These are phyloP conservation scores for Rubia peregrina DNA, from an alignment of 305 asterid genomes.

Conservation along the genomic window DNA sequence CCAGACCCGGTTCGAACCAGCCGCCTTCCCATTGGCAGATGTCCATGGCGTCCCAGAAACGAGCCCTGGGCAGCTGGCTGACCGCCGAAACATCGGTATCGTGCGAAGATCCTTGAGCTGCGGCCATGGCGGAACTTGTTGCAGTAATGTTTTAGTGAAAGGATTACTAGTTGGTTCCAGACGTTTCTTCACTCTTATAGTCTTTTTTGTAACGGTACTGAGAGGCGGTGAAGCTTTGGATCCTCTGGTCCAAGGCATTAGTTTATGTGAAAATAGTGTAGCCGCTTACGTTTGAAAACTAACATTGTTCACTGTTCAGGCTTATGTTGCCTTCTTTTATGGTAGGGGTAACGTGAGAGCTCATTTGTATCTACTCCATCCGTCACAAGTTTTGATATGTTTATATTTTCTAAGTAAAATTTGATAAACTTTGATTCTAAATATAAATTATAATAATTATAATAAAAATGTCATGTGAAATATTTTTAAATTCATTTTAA, in stretches of 20 bases:
- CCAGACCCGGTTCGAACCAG: conserved; percentile 44
- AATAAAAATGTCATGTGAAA: too few relatives aligned
- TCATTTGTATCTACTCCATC: too few relatives aligned
- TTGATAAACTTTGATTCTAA: too few relatives aligned
- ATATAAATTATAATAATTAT: too few relatives aligned
- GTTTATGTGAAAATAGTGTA: not conserved
- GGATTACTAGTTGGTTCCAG: not conserved
- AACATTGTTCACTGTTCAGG: too few relatives aligned
- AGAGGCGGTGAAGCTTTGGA: conserved; percentile 8
- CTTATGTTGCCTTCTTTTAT: too few relatives aligned
- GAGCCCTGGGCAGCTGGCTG: conserved; percentile 20
- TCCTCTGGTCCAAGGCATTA: not conserved
- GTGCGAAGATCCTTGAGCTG: conserved; percentile 10
- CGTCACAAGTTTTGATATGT: too few relatives aligned
- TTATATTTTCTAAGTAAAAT: too few relatives aligned
- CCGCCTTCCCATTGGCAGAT: conserved; percentile 40
- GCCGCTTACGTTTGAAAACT: too few relatives aligned
- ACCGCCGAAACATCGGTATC: not conserved
- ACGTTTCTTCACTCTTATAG: not conserved
- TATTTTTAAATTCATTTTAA: too few relatives aligned
- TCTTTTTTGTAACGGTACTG: not conserved
- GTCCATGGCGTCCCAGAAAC: conserved; percentile 42
- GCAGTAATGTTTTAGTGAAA: not conserved
- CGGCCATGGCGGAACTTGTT: not conserved
- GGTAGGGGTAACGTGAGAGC: too few relatives aligned